Base-by-base conservation (phyloP, 139 green algal genomes). In the Nannochloris sp. region DNA sequence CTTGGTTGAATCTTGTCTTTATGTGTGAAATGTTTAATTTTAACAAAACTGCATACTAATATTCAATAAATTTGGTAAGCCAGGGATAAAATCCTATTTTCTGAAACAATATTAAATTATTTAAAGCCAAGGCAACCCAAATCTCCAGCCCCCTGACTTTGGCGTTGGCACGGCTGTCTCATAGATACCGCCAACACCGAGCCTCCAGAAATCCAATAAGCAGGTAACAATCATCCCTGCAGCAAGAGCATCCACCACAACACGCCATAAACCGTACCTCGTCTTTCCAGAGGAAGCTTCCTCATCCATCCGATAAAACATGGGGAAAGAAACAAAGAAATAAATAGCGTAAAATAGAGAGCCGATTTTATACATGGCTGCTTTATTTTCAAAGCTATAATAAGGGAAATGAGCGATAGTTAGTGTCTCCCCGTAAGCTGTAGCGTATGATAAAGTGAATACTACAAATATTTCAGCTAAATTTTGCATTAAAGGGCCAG, bases 291-390 rank as follows among this genome's bases (percentile, higher is more conserved):
- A 46, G 35, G 30, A 42, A 47, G 47, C 30, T 19, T 63, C 56
- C 65, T 96, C 87, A 33, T 96, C 90, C 36, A 95, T 86, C 1
- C 74, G 63, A 65, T 85, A 93, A 72, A 93, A 97, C 73, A 92
- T 81, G 14, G 91, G 91, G 74, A 96, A 97, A 38, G 75, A 89
- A 29, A 97, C 90, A 47, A 97, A 96, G 70, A 99, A 99, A 80
- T 99, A 99, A 71, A 99, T 97, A 30, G 91, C 95, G 65, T 99
- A 99, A 68, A 99, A 99, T 4, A 97, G 77, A 4, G 82, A 92
- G 15, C 95, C 95, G 27, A 96, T 64, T 6, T 61, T 87, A 80
- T 97, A 98, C 90, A 97, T 97, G 44, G 60, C 64, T 8, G 55
- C 32, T 60, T 68, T 66, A 58, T 83, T 60, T 70, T 75, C 77